These are phyloP conservation scores for Rhododendron simsii DNA, from an alignment of 148 eudicot genomes.

Conservation along the genomic window DNA sequence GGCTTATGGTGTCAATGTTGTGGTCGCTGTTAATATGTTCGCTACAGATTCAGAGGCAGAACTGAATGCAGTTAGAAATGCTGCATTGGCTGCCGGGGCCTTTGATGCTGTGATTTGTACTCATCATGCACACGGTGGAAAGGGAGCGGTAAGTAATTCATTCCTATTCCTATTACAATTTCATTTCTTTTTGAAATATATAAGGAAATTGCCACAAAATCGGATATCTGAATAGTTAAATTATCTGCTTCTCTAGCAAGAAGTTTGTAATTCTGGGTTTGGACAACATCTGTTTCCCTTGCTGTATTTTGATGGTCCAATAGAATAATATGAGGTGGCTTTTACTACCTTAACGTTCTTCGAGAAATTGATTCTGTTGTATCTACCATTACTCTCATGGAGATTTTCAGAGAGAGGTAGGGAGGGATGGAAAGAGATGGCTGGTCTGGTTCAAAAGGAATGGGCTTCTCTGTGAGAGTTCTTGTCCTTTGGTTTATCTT, in stretches of 20 bases:
- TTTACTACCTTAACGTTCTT: not conserved
- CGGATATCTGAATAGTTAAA: not conserved
- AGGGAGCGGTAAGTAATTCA: constrained; percentile 87
- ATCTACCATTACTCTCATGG: not conserved
- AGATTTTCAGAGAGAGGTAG: not conserved
- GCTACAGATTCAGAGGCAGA: constrained; percentile 87
- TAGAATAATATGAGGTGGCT: not conserved
- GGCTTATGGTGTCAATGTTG: constrained; percentile 93
- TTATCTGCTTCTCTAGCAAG: not conserved
- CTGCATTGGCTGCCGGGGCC: constrained; percentile 84
- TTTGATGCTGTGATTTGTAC: constrained; percentile 96
- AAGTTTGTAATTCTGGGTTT: not conserved
- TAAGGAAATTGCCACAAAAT: not conserved
- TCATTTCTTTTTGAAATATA: not conserved
- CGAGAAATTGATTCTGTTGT: constrained; percentile 1
- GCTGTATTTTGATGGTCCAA: not conserved
- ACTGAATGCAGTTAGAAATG: constrained; percentile 71
- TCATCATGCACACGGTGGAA: constrained; percentile 99
- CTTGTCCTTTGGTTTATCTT: not conserved
- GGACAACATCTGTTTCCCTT: not conserved
- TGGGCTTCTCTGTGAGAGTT: not conserved
- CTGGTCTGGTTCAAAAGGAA: not conserved
- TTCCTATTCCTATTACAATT: not conserved
- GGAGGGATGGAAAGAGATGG: not conserved
- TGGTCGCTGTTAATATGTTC: constrained; percentile 92